These are phyloP conservation scores for Amanita pseudoporphyria DNA, from an alignment of 768 basidiomycete species.

Conservation along the genomic window DNA sequence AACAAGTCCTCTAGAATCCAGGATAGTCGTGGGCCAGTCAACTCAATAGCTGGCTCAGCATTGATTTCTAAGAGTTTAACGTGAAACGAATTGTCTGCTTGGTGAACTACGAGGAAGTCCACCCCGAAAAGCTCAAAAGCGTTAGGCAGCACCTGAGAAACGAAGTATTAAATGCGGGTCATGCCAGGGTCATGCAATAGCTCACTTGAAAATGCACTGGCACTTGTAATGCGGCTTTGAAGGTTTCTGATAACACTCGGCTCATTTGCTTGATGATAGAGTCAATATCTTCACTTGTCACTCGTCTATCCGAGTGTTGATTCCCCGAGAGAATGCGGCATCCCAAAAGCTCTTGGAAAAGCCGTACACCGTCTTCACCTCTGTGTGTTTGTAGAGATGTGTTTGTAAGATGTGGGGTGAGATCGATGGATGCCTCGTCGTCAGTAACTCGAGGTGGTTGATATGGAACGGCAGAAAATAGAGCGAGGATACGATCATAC, in stretches of 20 bases:
- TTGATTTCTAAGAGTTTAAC: conserved; percentile 87
- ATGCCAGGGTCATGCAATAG: not conserved
- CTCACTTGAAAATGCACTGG: conserved; percentile 80
- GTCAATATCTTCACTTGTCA: conserved; percentile 24
- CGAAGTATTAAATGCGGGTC: conserved; percentile 6
- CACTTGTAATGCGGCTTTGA: conserved; percentile 75
- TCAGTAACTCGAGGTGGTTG: conserved; percentile 27
- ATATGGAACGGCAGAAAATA: conserved; percentile 80
- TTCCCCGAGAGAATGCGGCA: conserved; percentile 37
- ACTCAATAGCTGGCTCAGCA: conserved; percentile 91
- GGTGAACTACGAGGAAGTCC: conserved; percentile 75
- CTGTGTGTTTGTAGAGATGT: conserved; percentile 71
- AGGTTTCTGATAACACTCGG: conserved; percentile 65
- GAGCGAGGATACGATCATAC: conserved; percentile 72
- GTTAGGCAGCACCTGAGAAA: conserved; percentile 65
- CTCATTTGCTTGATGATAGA: conserved; percentile 55
- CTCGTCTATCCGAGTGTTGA: conserved; percentile 9
- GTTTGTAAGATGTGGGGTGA: conserved; percentile 82
- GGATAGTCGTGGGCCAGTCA: conserved; percentile 75
- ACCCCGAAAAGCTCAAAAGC: conserved; percentile 93
- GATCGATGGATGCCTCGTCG: conserved; percentile 29
- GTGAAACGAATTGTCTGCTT: conserved; percentile 26
- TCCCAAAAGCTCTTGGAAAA: conserved; percentile 74
- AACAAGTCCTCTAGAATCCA: conserved; percentile 82
- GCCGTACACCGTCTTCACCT: conserved; percentile 63